Base-by-base conservation (phyloP, 2,329 filamentous ascomycete species). In the Aspergillus caelatus region DNA sequence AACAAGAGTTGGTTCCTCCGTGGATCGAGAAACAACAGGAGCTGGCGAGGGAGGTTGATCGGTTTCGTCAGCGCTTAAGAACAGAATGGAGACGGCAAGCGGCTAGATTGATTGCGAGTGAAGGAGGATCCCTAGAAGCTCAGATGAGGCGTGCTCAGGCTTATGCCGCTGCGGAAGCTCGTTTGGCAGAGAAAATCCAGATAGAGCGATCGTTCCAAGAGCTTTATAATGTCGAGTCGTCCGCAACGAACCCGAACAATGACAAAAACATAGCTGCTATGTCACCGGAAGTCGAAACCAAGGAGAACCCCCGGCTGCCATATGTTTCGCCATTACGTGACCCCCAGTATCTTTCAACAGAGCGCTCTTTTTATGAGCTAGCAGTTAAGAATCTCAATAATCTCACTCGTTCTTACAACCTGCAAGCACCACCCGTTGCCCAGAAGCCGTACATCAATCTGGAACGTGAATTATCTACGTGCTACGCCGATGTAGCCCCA, bases 21-120 rank as follows among this genome's bases (percentile, higher is more conserved):
- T 99, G 95, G 95, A 98, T 99, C 64, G 95, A 99, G 79, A 98
- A 97, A 79, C 95, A 99, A 77, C 94, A 98, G 75, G 93, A 97
- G 72, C 81, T 98, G 7, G 85, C 88, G 12, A 88, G 87, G 64
- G 86, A 91, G 0, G 85, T 89, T 1, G 85, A 83, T 14, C 83
- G 84, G 1, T 97, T 99, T 74, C 86, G 95, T 2, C 80, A 83
- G 2, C 83, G 92, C n/a, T 74, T 98, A 65, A 84, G 94, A 41
- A 87, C 84, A 46, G 93, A 96, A 70, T 98, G 94, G 94, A 89
- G 87, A 74, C 85, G 93, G 41, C 92, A 96, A 77, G 92, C 91
- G 6, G 89, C 92, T 1, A 83, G 92, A 57, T 85, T 89, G 70
- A 96, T 98, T 68, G 84, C 93, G 1, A 91, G 90, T 63, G 83